A percentile compares a stretch with the other conserved stretches of the same genome.
These are phyloP conservation scores for Botryotinia narcissicola DNA, from an alignment of 2,329 filamentous ascomycete genomes.

Conservation along the genomic window DNA sequence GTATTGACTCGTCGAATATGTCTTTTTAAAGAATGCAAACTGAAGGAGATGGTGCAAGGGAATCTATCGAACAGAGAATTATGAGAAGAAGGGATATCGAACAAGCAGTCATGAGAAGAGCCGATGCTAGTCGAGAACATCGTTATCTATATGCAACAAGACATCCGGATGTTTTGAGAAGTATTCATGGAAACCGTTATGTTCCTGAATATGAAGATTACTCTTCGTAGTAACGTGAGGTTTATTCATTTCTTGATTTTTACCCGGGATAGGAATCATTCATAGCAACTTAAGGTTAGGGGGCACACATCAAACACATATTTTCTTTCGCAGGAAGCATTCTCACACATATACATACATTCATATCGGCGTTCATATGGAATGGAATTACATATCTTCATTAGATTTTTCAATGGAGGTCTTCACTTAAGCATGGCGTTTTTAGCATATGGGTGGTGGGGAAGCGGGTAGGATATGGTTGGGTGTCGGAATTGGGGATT, in stretches of 20 bases:
- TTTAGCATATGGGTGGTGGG: constrained; percentile 2
- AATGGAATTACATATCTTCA: constrained; percentile 3
- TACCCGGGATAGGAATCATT: not conserved
- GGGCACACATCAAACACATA: not conserved
- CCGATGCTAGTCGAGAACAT: not conserved
- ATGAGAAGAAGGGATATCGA: not conserved
- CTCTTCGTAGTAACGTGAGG: not conserved
- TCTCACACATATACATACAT: not conserved
- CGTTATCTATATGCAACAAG: not conserved
- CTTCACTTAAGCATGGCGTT: constrained; percentile 9
- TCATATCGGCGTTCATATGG: constrained; percentile 7
- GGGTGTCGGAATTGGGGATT: not conserved
- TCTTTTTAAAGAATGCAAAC: not conserved
- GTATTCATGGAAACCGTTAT: not conserved
- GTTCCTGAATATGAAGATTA: not conserved
- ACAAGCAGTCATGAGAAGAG: not conserved
- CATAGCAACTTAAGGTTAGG: not conserved
- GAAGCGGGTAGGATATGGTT: not conserved
- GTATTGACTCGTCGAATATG: not conserved
- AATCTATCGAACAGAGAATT: not conserved
- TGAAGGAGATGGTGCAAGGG: not conserved
- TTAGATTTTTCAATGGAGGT: constrained; percentile 1
- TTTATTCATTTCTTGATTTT: not conserved
- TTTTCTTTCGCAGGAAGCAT: not conserved
- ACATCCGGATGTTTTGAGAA: not conserved